phyloP scores from a whole-genome alignment of 768 basidiomycete genomes.

The Cubamyces lactineus region DNA sequence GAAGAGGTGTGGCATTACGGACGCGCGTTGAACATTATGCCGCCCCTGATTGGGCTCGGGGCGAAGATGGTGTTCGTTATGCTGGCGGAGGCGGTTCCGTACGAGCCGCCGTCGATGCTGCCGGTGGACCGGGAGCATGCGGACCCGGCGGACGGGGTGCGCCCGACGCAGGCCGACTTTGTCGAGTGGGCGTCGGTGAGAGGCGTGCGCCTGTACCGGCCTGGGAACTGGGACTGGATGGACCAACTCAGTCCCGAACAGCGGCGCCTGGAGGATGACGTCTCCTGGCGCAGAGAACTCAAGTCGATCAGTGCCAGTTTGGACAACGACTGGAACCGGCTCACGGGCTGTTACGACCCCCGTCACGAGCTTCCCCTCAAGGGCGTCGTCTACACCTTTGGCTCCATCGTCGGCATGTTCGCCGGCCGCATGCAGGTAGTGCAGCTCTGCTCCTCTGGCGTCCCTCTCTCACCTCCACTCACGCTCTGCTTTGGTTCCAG shows the following conservation, averaged over 20 bases:
- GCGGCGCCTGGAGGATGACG: constrained; percentile 30
- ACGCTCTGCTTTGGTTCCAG: constrained; percentile 26
- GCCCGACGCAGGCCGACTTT: constrained; percentile 63
- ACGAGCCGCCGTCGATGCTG: constrained; percentile 36
- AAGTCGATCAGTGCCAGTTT: constrained; percentile 45
- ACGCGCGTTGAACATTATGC: constrained; percentile 28
- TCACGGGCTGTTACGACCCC: constrained; percentile 49
- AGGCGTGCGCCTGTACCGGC: constrained; percentile 37
- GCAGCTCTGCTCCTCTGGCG: constrained; percentile 21
- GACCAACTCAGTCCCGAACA: constrained; percentile 28
- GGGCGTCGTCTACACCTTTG: constrained; percentile 49
- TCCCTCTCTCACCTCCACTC: neutral
- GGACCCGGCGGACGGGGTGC: constrained; percentile 29
- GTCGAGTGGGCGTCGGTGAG: constrained; percentile 43
- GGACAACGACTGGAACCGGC: constrained; percentile 64
- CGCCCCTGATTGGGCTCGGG: constrained; percentile 55
- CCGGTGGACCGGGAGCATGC: constrained; percentile 34
- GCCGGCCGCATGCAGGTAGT: constrained; percentile 65
- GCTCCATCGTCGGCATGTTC: constrained; percentile 60
- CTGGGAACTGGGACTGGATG: constrained; percentile 34
- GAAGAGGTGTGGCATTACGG: constrained; percentile 28
- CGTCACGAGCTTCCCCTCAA: constrained; percentile 35
- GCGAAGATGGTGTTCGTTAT: constrained; percentile 69
- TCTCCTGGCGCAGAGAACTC: constrained; percentile 31
- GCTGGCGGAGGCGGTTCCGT: constrained; percentile 53